Evolutionary conservation across 2,329 filamentous ascomycete species (phyloP).

Genomic region (Fusarium euwallaceae): DNA sequence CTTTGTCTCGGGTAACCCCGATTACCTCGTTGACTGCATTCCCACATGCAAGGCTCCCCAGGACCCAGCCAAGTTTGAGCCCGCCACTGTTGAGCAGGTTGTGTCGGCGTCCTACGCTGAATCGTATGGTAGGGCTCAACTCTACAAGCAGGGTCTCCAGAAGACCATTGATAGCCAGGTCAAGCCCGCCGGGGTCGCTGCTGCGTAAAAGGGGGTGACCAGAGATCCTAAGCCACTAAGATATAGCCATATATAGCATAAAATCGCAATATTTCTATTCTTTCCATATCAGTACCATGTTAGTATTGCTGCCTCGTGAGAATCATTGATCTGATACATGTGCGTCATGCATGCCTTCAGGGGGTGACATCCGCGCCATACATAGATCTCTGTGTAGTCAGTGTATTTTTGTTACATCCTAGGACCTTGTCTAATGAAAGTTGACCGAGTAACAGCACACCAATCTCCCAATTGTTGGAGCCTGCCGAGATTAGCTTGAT

Average conservation of each 20-base stretch:
- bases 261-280: neutral
- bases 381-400: neutral
- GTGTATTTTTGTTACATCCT: neutral
- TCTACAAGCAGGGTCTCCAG: constrained; percentile 49
- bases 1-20: constrained; percentile 68
- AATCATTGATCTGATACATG: neutral
- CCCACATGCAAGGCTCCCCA: constrained; percentile 46
- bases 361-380: neutral
- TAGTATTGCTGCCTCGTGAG: neutral
- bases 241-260: neutral
- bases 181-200: constrained; percentile 3
- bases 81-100: constrained; percentile 50
- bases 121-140: constrained; percentile 50
- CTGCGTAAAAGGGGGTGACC: neutral
- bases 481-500: neutral
- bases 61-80: constrained; percentile 47
- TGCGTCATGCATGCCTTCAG: neutral
- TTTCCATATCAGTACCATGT: neutral
- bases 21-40: constrained; percentile 54
- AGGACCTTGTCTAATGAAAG: neutral
- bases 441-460: neutral
- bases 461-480: too few species aligned
- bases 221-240: neutral
- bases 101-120: constrained; percentile 51
- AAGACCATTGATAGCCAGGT: constrained; percentile 19